These are phyloP conservation scores for Cladobotryum protrusum DNA, from an alignment of 2,329 filamentous ascomycete species.

Conservation along the genomic window DNA sequence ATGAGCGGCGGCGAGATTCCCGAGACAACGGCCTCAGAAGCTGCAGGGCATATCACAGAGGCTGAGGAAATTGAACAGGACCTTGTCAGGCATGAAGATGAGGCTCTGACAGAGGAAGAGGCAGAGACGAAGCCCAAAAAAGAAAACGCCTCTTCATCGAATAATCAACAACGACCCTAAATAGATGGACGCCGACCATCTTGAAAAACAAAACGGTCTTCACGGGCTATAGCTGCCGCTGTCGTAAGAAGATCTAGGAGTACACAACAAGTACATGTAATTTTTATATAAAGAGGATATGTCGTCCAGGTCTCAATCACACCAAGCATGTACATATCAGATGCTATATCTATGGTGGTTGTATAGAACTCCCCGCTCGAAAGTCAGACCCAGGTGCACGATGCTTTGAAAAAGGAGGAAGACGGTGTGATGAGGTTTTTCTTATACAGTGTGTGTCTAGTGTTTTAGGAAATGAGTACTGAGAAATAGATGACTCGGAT, in stretches of 20 bases:
- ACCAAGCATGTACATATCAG: background rate
- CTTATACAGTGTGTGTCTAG: no score
- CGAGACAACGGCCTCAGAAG: constrained; percentile 30
- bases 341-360: background rate
- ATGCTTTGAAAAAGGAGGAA: background rate
- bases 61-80: constrained; percentile 46
- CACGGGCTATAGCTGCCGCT: background rate
- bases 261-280: no score
- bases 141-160: background rate
- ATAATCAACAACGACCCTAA: constrained; percentile 7
- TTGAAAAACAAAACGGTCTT: background rate
- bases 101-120: constrained; percentile 19
- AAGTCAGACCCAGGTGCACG: constrained; percentile 1
- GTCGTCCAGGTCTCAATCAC: background rate
- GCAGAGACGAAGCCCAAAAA: constrained; percentile 15
- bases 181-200: background rate
- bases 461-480: no score
- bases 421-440: background rate
- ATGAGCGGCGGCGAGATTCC: constrained; percentile 74
- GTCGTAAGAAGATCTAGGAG: no score
- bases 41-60: constrained; percentile 41
- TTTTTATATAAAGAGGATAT: no score
- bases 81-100: constrained; percentile 28
- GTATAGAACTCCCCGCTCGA: constrained; percentile 6
- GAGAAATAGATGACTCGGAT: no score